A percentile compares a stretch with the other conserved stretches of the same genome.
Conservation (phyloP, 1,284 basidiomycete genomes). For the Melampsora larici-populina region DNA sequence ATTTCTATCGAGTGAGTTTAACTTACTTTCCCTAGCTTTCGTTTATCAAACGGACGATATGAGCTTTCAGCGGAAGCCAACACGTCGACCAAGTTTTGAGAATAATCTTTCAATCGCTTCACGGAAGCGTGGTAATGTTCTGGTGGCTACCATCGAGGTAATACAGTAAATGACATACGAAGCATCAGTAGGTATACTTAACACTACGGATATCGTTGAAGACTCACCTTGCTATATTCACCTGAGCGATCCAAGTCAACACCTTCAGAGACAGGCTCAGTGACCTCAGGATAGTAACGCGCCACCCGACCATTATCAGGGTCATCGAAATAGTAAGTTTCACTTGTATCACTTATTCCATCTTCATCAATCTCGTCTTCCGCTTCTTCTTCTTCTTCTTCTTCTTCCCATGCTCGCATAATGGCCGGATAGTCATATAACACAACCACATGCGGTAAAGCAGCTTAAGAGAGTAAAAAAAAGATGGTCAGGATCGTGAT, state of each 20-base stretch:
- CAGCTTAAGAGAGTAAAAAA: too few relatives aligned
- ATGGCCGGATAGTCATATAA: too few relatives aligned
- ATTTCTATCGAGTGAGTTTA: background rate
- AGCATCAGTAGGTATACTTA: background rate
- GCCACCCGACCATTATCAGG: background rate
- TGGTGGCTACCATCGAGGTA: background rate
- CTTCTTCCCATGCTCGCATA: too few relatives aligned
- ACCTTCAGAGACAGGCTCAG: slow-evolving; percentile 1
- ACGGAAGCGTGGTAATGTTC: slow-evolving; percentile 19
- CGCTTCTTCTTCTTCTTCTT: too few relatives aligned
- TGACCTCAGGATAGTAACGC: slow-evolving; percentile 2
- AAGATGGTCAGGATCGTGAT: too few relatives aligned
- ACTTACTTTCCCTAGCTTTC: slow-evolving; percentile 8
- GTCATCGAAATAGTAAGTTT: background rate
- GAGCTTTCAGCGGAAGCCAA: slow-evolving; percentile 11
- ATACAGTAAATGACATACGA: background rate
- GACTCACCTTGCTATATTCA: slow-evolving; percentile 19
- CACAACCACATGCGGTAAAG: too few relatives aligned
- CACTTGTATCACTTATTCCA: too few relatives aligned
- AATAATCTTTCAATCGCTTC: slow-evolving; percentile 27
- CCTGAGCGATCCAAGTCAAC: slow-evolving; percentile 20
- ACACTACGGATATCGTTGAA: background rate
- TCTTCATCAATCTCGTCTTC: too few relatives aligned
- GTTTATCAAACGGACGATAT: slow-evolving; percentile 12
- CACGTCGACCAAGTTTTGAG: slow-evolving; percentile 8